Percentiles rank a stretch among this genome's conserved stretches.
Evolutionary conservation across 345 rosid genomes (phyloP).

Genomic region (Camelina neglecta): DNA sequence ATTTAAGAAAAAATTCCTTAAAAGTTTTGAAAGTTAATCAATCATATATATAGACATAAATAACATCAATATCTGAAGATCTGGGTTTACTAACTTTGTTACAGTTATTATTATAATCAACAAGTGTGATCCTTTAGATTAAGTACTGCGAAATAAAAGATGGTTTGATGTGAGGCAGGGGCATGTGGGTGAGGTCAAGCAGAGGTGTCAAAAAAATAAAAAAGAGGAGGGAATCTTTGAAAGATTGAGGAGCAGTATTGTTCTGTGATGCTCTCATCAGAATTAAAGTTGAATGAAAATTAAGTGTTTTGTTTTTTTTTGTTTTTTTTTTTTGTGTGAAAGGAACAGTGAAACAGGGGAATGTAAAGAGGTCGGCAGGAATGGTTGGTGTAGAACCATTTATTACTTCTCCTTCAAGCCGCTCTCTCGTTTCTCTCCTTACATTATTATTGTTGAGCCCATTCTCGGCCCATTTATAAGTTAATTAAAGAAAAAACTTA

Average conservation of each 20-base stretch:
- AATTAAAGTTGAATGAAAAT: conserved; percentile 31
- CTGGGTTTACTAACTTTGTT: neutral
- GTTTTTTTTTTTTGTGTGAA: neutral
- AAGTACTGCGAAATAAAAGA: conserved; percentile 10
- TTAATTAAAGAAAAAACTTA: too few relatives aligned
- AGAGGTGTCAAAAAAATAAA: conserved; percentile 24
- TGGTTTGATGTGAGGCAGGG: conserved; percentile 30
- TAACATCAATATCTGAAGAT: neutral
- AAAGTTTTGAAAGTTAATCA: neutral
- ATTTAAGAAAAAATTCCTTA: neutral
- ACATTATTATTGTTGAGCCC: conserved; percentile 9
- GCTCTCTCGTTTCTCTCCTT: neutral
- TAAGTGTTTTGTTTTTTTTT: neutral
- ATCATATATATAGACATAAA: neutral
- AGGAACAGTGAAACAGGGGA: conserved; percentile 21
- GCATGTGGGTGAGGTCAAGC: conserved; percentile 48
- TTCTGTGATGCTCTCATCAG: conserved; percentile 7
- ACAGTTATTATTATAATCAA: neutral
- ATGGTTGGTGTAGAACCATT: conserved; percentile 31
- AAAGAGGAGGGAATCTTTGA: conserved; percentile 35
- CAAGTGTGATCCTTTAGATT: neutral
- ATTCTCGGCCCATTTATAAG: conserved; percentile 24
- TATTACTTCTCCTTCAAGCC: conserved; percentile 22
- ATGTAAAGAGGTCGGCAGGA: conserved; percentile 39
- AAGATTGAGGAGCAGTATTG: conserved; percentile 35